These are phyloP conservation scores for Neurospora sp. DNA, from an alignment of 495 filamentous ascomycete genomes.

Conservation along the genomic window DNA sequence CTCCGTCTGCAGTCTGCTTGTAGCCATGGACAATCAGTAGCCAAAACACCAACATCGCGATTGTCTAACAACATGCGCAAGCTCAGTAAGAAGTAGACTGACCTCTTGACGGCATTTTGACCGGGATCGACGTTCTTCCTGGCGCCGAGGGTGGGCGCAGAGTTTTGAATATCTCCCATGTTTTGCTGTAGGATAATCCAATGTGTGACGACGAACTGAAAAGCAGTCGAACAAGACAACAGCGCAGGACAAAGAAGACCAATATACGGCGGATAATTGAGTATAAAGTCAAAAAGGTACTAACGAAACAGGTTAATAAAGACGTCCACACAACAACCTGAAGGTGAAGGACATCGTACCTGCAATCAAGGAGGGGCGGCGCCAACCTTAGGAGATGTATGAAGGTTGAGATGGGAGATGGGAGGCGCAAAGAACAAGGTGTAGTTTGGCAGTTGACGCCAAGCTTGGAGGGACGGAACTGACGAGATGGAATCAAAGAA, in stretches of 20 bases:
- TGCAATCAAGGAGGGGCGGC: neutral
- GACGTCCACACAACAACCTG: neutral
- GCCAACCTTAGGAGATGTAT: neutral
- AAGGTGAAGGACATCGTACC: neutral
- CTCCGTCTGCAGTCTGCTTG: conserved; percentile 64
- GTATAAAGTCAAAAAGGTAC: neutral
- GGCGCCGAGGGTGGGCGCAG: conserved; percentile 49
- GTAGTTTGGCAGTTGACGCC: neutral
- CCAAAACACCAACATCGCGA: neutral
- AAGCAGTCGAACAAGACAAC: conserved; percentile 1
- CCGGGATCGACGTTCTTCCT: conserved; percentile 46
- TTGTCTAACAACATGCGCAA: neutral
- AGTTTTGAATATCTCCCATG: conserved; percentile 65
- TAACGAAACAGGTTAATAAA: conserved; percentile 14
- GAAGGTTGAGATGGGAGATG: neutral
- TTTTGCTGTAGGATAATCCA: neutral
- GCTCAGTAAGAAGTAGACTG: conserved; percentile 11
- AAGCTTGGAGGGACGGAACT: neutral
- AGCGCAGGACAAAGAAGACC: conserved; percentile 4
- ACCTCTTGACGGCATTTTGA: conserved; percentile 76
- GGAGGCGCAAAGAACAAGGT: neutral
- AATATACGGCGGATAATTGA: neutral
- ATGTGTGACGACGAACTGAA: neutral
- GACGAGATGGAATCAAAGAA: neutral
- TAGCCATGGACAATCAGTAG: neutral